Conservation (phyloP, 345 rosid genomes). For the Arabidopsis thaliana region TAIR10.1 NC_003070.9:27236001-27236500, state of each 20-base stretch:
- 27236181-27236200: slow-evolving; percentile 80
- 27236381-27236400: background rate
- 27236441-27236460: slow-evolving; percentile 56
- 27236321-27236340: slow-evolving; percentile 84
- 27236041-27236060: slow-evolving; percentile 86
- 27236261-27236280: slow-evolving; percentile 72
- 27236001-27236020: slow-evolving; percentile 88
- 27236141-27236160: slow-evolving; percentile 23
- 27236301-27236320: slow-evolving; percentile 80
- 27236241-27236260: slow-evolving; percentile 71
- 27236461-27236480: slow-evolving; percentile 98
- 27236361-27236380: slow-evolving; percentile 77
- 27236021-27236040: slow-evolving; percentile 72
- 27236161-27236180: slow-evolving; percentile 83
- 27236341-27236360: slow-evolving; percentile 96
- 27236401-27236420: background rate
- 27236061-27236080: slow-evolving; percentile 91
- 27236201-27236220: slow-evolving; percentile 95
- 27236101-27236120: background rate
- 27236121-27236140: slow-evolving; percentile 1
- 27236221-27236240: slow-evolving; percentile 96
- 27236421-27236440: slow-evolving; percentile 17
- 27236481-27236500: slow-evolving; percentile 89
- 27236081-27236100: slow-evolving; percentile 19
- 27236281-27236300: slow-evolving; percentile 81